These are phyloP conservation scores for Globisporangium paddicum DNA, from an alignment of 352 stramenopile genomes.

Conservation along the genomic window DNA sequence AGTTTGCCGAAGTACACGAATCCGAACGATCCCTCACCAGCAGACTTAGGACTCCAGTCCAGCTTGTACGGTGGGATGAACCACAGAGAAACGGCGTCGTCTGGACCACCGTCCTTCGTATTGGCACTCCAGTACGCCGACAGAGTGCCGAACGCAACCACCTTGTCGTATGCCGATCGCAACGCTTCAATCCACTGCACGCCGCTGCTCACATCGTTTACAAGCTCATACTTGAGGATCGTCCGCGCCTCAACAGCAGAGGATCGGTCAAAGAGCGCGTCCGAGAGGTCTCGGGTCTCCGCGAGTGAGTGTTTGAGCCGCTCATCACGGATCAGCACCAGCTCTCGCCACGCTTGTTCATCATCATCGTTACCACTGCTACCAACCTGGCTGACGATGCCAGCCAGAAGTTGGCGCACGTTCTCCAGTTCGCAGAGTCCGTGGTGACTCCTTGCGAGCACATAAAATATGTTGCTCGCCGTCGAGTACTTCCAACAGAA, in stretches of 20 bases:
- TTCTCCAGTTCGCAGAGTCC: neutral
- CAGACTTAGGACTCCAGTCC: neutral
- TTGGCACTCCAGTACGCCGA: neutral
- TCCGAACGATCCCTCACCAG: neutral
- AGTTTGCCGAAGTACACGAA: neutral
- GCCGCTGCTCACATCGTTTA: neutral
- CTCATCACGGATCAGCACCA: conserved; percentile 2
- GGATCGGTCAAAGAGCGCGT: neutral
- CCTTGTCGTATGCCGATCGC: neutral
- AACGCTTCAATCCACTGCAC: neutral
- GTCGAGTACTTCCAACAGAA: neutral
- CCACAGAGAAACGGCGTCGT: neutral
- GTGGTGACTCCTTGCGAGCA: neutral
- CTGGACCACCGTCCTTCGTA: too few relatives aligned
- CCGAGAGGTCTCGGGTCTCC: neutral
- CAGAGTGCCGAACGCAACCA: neutral
- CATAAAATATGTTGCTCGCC: neutral
- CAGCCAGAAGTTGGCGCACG: neutral
- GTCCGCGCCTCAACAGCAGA: neutral
- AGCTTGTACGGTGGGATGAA: conserved; percentile 7
- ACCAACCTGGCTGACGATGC: neutral
- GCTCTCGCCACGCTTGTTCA: neutral
- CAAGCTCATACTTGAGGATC: neutral
- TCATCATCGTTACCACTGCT: neutral
- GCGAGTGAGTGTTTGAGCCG: neutral